Base-by-base conservation (phyloP, 345 rosid genomes). In the Eucalyptus regnans region DNA sequence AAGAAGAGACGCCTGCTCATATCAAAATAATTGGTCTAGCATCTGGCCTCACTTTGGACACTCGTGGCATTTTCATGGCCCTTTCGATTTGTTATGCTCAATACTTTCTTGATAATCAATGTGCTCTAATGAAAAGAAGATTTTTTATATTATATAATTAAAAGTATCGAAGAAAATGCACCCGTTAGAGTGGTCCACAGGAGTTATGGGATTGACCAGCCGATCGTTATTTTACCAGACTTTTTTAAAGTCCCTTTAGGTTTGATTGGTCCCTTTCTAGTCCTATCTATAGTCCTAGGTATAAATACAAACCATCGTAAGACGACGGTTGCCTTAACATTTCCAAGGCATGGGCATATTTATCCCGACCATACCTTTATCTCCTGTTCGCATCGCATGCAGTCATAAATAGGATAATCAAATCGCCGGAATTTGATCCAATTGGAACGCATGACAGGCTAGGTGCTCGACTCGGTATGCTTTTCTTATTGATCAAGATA, bases 1-100 rank as follows among this genome's bases (percentile, higher is more conserved):
- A 46, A 52, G 58, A 18, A 2, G 58, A 52, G 10, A 52, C 18
- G 9, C 20, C 4, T 7, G 4, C 9, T 18, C 9, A 0, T 0
- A 18, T 52, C 25, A 20, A 52, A 20, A 3, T 52, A 52, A 52
- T 52, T 52, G 5, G 1, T 52, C 1, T 3, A 4, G 20, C 1
- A 52, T 52, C 8, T 52, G 1, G 0, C 25, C 0, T 2, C 58
- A 52, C 58, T 52, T 52, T 18, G 5, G 10, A 18, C 8, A 2
- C 10, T 52, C 22, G 25, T 8, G 0, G 10, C 8, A 5, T 52
- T 20, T 10, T 52, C 25, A 52, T 52, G 2, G 22, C 10, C 25
- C 25, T 52, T 52, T 52, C 5, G 23, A 52, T 52, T 52, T 52
- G 58, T 52, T 18, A 52, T 4, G 1, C 5, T 20, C 5, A 8